A percentile compares a stretch with the other conserved stretches of the same genome.
phyloP scores from a whole-genome alignment of 176 grass and related monocot genomes.

The Oryza meyeriana region DNA sequence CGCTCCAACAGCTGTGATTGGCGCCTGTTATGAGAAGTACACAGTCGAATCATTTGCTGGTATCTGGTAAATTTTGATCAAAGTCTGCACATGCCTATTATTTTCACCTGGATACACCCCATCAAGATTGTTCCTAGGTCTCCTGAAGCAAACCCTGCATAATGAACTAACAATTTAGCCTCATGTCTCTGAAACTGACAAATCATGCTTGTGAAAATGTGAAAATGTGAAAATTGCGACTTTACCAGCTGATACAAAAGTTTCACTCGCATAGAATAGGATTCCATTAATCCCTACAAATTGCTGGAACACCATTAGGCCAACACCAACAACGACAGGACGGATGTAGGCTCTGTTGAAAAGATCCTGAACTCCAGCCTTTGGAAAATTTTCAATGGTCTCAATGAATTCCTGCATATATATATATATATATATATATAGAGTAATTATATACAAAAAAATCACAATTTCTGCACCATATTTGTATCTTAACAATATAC shows the following conservation, averaged over 20 bases:
- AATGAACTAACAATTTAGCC: background rate
- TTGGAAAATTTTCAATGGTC: constrained; percentile 37
- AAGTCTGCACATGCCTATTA: background rate
- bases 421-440: background rate
- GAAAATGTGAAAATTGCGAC: background rate
- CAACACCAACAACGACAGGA: constrained; percentile 43
- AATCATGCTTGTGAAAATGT: background rate
- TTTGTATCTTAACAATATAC: background rate
- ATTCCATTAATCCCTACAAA: constrained; percentile 68
- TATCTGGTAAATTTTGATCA: background rate
- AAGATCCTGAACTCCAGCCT: constrained; percentile 49
- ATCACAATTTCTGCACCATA: background rate
- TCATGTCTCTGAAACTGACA: background rate
- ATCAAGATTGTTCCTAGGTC: constrained; percentile 63
- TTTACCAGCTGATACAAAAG: constrained; percentile 68
- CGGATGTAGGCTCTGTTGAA: constrained; percentile 45
- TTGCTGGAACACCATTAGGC: constrained; percentile 73
- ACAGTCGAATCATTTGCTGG: background rate
- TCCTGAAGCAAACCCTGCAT: constrained; percentile 58
- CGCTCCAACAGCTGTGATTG: constrained; percentile 45
- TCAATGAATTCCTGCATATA: constrained; percentile 44
- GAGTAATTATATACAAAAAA: background rate
- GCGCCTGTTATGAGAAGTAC: constrained; percentile 11
- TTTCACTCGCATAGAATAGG: constrained; percentile 61
- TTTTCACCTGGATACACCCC: constrained; percentile 45